phyloP scores from a whole-genome alignment of 2,329 filamentous ascomycete genomes.

The Beauveria brongniartii region DNA sequence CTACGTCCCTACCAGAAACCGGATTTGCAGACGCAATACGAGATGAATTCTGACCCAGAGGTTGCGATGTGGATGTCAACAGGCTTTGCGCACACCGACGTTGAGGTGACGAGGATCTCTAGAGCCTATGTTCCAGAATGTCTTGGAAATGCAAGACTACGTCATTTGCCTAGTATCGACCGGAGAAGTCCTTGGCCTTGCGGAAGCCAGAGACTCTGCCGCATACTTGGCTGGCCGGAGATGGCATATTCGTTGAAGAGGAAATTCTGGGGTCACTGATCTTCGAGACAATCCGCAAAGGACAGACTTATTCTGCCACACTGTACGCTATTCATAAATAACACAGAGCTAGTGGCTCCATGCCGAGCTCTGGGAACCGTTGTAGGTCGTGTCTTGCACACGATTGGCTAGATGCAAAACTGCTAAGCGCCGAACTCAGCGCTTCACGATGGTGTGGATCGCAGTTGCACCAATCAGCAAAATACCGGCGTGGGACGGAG shows the following conservation, averaged over 20 bases:
- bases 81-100: conserved; percentile 28
- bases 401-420: neutral
- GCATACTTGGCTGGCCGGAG: conserved; percentile 39
- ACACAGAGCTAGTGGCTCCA: neutral
- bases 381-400: neutral
- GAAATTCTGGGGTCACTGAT: conserved; percentile 33
- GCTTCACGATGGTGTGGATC: conserved; percentile 11
- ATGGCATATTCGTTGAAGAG: conserved; percentile 43
- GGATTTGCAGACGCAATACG: conserved; percentile 39
- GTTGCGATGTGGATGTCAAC: conserved; percentile 46
- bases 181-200: conserved; percentile 36
- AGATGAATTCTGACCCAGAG: conserved; percentile 43
- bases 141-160: conserved; percentile 42
- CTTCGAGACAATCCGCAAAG: conserved; percentile 1
- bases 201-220: conserved; percentile 25
- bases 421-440: conserved; percentile 9
- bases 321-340: neutral
- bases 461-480: conserved; percentile 6
- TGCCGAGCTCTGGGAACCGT: neutral
- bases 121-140: conserved; percentile 32
- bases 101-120: conserved; percentile 31
- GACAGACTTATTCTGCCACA: conserved; percentile 7
- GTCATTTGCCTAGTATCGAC: conserved; percentile 33
- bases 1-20: conserved; percentile 37
- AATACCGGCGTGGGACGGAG: neutral